Base-by-base conservation (phyloP, 768 basidiomycete species). In the Steccherinum ochraceum region DNA sequence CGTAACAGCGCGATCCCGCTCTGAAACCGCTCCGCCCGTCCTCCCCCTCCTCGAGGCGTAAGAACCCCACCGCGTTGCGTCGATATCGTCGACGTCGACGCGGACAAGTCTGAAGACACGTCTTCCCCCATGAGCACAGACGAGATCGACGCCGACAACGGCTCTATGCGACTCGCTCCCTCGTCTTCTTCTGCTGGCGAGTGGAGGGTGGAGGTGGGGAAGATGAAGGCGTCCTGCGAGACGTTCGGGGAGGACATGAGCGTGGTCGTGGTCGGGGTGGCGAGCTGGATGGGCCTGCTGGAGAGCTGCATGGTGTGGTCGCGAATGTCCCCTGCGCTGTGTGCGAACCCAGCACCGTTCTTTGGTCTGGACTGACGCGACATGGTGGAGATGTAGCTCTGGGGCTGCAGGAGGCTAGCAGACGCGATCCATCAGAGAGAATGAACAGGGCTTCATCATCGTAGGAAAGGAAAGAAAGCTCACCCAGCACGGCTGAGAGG, bases 271-370 rank as follows among this genome's bases (percentile, higher is more conserved):
- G 58, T 57, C 3, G 65, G 57, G n/a, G n/a, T n/a, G n/a, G n/a
- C n/a, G n/a, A n/a, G n/a, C 30, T 50, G 61, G 4, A 68, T 61
- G 13, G 75, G 64, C 50, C 69, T 41, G 3, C 75, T 67, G 63
- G 86, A 85, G 2, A 90, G 71, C 47, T 83, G 73, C 61, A 89
- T 74, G 0, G 87, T 89, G 55, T 69, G 74, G 26, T 78, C 71
- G 16, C 88, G 80, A 53, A 89, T 90, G 24, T 75, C 72, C 55
- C 76, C 76, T 55, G 80, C 81, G 1, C 80, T 80, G 57, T 81
- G 85, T 7, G 77, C 70, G 5, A 63, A 46, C 7, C 7, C 7
- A 5, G 51, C 49, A 23, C 53, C 40, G 42, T 53, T 49, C 24
- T 52, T 53, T 11, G 60, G 55, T 19, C 55, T 48, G 16, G 61